Percentiles rank a stretch among this genome's conserved stretches.
These are phyloP conservation scores for Astrothelium macrocarpum DNA, from an alignment of 495 filamentous ascomycete species.

Conservation along the genomic window DNA sequence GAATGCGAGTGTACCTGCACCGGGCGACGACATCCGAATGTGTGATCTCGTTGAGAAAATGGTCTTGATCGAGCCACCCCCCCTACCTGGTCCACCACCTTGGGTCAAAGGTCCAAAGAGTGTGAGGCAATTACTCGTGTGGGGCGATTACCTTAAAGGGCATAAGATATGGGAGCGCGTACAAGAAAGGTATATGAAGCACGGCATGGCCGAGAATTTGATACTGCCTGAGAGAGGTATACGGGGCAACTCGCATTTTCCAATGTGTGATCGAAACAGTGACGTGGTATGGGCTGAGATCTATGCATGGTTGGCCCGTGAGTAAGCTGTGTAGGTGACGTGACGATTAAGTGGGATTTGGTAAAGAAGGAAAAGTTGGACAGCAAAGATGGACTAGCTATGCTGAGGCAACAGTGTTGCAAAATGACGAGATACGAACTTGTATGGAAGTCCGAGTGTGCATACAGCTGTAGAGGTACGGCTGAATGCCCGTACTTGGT, in stretches of 20 bases:
- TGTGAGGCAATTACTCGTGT: neutral
- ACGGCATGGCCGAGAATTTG: neutral
- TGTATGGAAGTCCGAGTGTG: neutral
- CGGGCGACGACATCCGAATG: conserved; percentile 52
- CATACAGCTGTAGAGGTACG: too few relatives aligned
- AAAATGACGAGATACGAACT: neutral
- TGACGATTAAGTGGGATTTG: neutral
- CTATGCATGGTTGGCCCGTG: neutral
- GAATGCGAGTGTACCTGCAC: conserved; percentile 17
- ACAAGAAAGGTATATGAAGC: neutral
- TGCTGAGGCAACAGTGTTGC: neutral
- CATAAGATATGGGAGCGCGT: neutral
- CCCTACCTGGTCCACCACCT: neutral
- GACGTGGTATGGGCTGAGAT: conserved; percentile 2
- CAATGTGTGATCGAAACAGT: conserved; percentile 3
- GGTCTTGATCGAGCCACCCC: neutral
- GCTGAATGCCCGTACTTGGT: neutral
- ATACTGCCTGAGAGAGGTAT: neutral
- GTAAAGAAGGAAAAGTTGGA: neutral
- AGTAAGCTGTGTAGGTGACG: neutral
- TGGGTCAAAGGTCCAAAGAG: neutral
- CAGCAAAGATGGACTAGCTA: neutral
- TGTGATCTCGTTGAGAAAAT: conserved; percentile 38
- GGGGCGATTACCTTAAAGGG: conserved; percentile 2
- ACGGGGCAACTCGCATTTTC: neutral